Base-by-base conservation (phyloP, 345 rosid species). In the Hirschfeldia incana region DNA sequence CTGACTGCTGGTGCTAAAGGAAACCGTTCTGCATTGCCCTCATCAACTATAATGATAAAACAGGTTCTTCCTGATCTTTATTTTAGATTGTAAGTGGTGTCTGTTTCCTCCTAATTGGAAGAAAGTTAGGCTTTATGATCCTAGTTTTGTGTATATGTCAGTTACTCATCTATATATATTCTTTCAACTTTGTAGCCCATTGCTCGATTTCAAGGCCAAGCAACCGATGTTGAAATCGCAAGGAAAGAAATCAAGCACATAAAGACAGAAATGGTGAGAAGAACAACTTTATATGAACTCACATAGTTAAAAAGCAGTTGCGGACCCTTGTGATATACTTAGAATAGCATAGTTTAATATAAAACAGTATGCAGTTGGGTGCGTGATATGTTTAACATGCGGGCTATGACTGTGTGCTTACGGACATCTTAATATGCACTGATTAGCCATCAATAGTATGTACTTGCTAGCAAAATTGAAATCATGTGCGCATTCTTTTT, bases 191-290 rank as follows among this genome's bases (percentile, higher is more conserved):
- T 84, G 81, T 87, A 93, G 98, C 98, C 98, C 67, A 88, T 95
- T 70, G 95, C 89, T 60, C 89, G 96, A 83, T 90, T 92, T 87
- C 96, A 90, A 88, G 98, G 99, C 80, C 97, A 93, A 83, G 96
- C 98, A 81, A 84, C 98, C 49, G 97, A 88, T 87, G 81, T 92
- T 26, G 90, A 91, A 9, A 76, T 88, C 58, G 97, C 95, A 17
- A 88, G 96, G 79, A 85, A 84, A 83, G 96, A 90, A 91, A 81
- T 89, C 70, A 91, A 69, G 64, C 87, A 83, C 78, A 87, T 95
- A 79, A 92, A 90, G 83, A 76, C 80, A 76, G 89, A 87, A 73
- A 75, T 91, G 94, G 99, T 91, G 86, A 88, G 90, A 81, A 76
- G n/a, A 7, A 60, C 32, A 37, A 53, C 78, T 58, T 65, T 46